Percentiles rank a stretch among this genome's conserved stretches.
These are phyloP conservation scores for Tetragonia tetragonoides DNA, from an alignment of 148 eudicot species.

Conservation along the genomic window DNA sequence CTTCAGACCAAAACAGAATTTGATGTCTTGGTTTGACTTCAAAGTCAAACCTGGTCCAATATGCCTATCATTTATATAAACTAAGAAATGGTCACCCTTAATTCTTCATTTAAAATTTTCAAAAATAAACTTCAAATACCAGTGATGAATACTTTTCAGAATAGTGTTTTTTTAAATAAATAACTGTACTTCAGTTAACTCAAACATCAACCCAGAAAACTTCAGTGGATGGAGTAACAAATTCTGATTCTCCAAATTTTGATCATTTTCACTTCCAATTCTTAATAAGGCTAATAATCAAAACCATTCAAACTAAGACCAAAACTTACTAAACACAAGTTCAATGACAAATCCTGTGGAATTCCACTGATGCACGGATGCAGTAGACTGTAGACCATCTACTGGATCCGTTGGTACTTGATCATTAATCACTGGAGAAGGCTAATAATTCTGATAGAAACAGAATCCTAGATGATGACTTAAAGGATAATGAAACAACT, in stretches of 20 bases:
- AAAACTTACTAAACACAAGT: background rate
- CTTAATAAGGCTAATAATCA: conserved; percentile 5
- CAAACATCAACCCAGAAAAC: background rate
- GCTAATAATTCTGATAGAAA: background rate
- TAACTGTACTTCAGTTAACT: background rate
- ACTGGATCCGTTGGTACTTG: background rate
- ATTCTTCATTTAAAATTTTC: too few species aligned
- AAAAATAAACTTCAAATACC: too few species aligned
- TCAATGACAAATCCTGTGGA: background rate
- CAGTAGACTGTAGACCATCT: background rate
- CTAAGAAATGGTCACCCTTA: background rate
- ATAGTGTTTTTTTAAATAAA: too few species aligned
- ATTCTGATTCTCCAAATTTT: background rate
- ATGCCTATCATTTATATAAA: background rate
- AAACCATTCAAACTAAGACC: background rate
- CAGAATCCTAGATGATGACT: background rate
- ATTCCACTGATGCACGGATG: background rate
- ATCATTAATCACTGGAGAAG: background rate
- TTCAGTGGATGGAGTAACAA: background rate
- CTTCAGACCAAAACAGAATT: background rate
- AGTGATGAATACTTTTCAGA: too few species aligned
- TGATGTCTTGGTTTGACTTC: background rate
- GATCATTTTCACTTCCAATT: background rate
- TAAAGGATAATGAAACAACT: background rate
- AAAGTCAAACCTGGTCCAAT: background rate